Evolutionary conservation across 2,329 filamentous ascomycete genomes (phyloP), one percentile per base, ranked within the genome.

Genomic region (Corinectria fuckeliana): DNA sequence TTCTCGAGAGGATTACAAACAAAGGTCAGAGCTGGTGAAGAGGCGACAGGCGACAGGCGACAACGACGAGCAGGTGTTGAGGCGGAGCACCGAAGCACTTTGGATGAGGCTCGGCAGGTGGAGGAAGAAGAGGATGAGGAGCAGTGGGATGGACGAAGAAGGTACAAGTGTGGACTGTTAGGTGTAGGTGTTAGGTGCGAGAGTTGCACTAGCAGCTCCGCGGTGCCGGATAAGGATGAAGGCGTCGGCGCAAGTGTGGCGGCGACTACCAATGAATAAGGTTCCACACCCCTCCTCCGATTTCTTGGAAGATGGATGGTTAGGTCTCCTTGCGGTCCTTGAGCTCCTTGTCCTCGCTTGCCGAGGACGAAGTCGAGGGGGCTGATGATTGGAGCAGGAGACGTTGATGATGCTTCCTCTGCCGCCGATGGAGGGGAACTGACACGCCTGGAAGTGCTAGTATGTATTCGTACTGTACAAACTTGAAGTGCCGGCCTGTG

Each of bases 221-320:
- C 57, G 60, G 56, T 65, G 65, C 66, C 66, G 59, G 63, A 65
- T 66, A 66, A 68, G 64, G 57, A 63, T 56, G 60, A 65, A 59
- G 58, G 38, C 51, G 55, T 63, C 50, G 60, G 47, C 61, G 56
- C 54, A 64, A 48, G 56, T 32, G 67, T 70, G 66, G 64, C 61
- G 67, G 65, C 59, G 56, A 64, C 64, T 60, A 63, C 51, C 41
- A 62, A 60, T 49, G 51, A 62, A 62, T 66, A 68, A 70, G 68
- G 68, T 70, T 70, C 62, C 68, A 70, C 68, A 61, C 68, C 68
- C 64, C 63, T 66, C 58, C 42, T 63, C 59, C 38, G 26, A 26
- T 10, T 56, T 42, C 18, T 50, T 55, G 50, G 45, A 18, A 23
- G 50, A 44, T 51, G 42, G 60, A n/a, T n/a, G n/a, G n/a, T n/a